Conservation (phyloP, 768 basidiomycete species). For the Candolleomyces efflorescens region DNA sequence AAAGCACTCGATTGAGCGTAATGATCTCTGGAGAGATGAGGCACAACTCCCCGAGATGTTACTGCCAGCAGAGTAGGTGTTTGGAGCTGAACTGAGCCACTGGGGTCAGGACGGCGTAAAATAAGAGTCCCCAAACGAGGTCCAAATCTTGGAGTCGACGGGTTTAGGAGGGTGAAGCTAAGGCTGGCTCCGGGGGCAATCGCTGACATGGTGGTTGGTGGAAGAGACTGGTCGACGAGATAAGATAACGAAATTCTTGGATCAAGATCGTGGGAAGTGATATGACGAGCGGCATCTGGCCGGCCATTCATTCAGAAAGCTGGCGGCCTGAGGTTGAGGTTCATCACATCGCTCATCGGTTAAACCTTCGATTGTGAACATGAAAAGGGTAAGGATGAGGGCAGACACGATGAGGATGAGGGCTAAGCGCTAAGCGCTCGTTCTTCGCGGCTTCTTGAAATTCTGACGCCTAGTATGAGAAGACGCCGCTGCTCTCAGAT, state of each 20-base stretch:
- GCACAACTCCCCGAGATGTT: constrained; percentile 71
- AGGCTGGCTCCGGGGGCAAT: neutral
- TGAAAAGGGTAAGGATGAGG: too few relatives aligned
- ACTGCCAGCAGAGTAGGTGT: constrained; percentile 62
- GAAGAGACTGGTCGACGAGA: neutral
- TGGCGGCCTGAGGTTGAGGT: too few relatives aligned
- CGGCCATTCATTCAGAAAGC: too few relatives aligned
- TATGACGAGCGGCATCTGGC: too few relatives aligned
- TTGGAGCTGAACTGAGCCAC: constrained; percentile 31
- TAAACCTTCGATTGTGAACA: too few relatives aligned
- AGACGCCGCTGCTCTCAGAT: too few relatives aligned
- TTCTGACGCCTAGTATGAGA: too few relatives aligned
- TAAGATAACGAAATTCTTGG: neutral
- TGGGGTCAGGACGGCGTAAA: constrained; percentile 14
- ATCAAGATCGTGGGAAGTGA: too few relatives aligned
- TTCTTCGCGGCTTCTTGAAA: too few relatives aligned
- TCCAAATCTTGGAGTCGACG: constrained; percentile 20
- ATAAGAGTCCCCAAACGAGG: constrained; percentile 32
- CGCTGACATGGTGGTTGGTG: constrained; percentile 3
- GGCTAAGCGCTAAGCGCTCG: too few relatives aligned
- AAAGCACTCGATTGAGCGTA: constrained; percentile 39
- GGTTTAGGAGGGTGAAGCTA: constrained; percentile 12
- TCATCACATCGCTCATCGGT: too few relatives aligned
- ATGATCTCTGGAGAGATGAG: constrained; percentile 70
- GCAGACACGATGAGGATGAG: too few relatives aligned